Base-by-base conservation (phyloP, 345 rosid genomes). In the Cardamine occulta region DNA sequence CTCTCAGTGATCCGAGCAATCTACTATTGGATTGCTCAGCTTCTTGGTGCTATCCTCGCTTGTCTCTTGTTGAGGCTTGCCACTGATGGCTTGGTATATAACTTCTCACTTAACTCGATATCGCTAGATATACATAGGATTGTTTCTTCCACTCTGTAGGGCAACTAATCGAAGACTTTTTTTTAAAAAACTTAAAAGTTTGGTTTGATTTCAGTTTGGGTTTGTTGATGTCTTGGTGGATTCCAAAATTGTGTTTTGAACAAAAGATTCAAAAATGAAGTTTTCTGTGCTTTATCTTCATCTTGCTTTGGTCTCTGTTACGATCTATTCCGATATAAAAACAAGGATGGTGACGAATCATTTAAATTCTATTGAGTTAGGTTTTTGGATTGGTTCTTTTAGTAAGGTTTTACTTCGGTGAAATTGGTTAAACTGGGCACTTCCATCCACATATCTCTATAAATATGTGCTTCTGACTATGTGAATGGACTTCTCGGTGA, bases 1-100 rank as follows among this genome's bases (percentile, higher is more conserved):
- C 63, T 91, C 63, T 79, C 92, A 0, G 73, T 88, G 9, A 34
- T 91, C 35, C 86, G 89, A 6, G 90, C 90, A 57, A 19, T 84
- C 44, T 86, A 54, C 73, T 91, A 88, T 77, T 89, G 93, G 93
- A 39, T 87, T 57, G 96, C 92, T 83, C 96, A 89, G 85, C 84
- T 92, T 51, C 69, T 89, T 58, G 92, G 89, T 28, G 84, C 96
- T 42, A 48, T 86, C 28, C 54, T 87, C 3, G 92, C 96, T 59
- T 77, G 86, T 39, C 86, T 92, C 75, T 51, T 88, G 74, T 57
- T 91, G 64, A 82, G 84, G 85, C 83, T 89, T 60, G 82, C 80
- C 76, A 88, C 97, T 18, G 79, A 70, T 21, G 91, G 91, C 74
- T 75, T 80, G 93, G 96, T 89, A 86, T 63, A 13, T 15, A 15